Evolutionary conservation across 305 asterid genomes (phyloP).

Genomic region (Andrographis paniculata): DNA sequence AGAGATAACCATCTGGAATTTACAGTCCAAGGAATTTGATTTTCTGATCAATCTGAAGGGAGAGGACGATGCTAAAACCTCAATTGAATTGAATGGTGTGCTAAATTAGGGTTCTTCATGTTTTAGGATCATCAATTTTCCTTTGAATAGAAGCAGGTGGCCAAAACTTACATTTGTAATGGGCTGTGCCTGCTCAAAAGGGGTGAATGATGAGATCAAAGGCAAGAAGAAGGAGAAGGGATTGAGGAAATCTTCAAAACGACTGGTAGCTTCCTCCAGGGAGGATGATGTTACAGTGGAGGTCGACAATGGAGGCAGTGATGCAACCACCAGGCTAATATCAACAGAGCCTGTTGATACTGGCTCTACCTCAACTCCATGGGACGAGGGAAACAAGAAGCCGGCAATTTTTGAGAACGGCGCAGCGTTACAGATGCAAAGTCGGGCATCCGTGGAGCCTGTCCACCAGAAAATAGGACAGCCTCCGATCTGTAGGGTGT

Average conservation of each 20-base stretch:
- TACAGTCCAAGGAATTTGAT: too few species aligned
- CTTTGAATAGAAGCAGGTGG: constrained; percentile 26
- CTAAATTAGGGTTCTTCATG: too few species aligned
- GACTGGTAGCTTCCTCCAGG: constrained; percentile 37
- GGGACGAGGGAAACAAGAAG: constrained; percentile 42
- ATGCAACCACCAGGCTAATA: constrained; percentile 52
- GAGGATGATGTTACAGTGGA: constrained; percentile 48
- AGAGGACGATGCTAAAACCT: too few species aligned
- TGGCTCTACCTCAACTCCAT: constrained; percentile 45
- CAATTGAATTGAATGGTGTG: too few species aligned
- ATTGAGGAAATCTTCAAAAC: constrained; percentile 40
- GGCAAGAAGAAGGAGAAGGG: constrained; percentile 39
- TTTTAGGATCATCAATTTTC: constrained; percentile 21
- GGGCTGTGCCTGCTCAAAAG: constrained; percentile 90
- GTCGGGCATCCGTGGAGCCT: constrained; percentile 19
- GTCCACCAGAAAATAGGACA: constrained; percentile 27
- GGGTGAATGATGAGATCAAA: constrained; percentile 29
- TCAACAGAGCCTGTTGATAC: constrained; percentile 38
- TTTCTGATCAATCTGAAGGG: too few species aligned
- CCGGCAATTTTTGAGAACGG: constrained; percentile 37
- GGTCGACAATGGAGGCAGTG: constrained; percentile 54
- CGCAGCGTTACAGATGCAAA: constrained; percentile 24
- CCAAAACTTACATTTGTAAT: constrained; percentile 28
- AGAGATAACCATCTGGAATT: too few species aligned
- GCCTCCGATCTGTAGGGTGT: constrained; percentile 53